These are phyloP conservation scores for Pichia thaimueangensis DNA, from an alignment of 805 yeast genomes.

Conservation along the genomic window DNA sequence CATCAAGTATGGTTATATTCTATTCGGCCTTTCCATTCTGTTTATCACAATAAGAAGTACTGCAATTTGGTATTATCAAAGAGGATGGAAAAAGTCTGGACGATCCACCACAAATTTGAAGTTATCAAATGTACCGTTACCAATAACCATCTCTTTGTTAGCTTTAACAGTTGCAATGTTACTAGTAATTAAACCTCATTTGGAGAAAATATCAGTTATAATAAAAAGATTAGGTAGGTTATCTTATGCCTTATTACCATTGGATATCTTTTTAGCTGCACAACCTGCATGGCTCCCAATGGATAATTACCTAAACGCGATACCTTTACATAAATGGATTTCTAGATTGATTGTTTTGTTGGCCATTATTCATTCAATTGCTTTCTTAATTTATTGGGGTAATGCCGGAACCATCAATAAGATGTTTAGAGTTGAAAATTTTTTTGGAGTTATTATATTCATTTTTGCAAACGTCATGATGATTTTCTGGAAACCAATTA, in stretches of 20 bases:
- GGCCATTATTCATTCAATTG: slow-evolving; percentile 45
- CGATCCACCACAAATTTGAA: slow-evolving; percentile 32
- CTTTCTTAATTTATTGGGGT: slow-evolving; percentile 44
- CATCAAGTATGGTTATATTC: slow-evolving; percentile 52
- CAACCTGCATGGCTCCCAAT: slow-evolving; percentile 47
- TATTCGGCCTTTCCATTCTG: slow-evolving; percentile 36
- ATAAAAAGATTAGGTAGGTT: slow-evolving; percentile 59
- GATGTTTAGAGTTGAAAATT: slow-evolving; percentile 35
- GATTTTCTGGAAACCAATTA: slow-evolving; percentile 37
- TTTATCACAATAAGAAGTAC: slow-evolving; percentile 34
- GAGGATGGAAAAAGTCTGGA: slow-evolving; percentile 34
- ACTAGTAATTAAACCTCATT: slow-evolving; percentile 23
- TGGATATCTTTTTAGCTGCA: slow-evolving; percentile 49
- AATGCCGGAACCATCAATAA: slow-evolving; percentile 31
- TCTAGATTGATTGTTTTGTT: slow-evolving; percentile 48
- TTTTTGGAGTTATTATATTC: slow-evolving; percentile 46
- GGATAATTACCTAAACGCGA: slow-evolving; percentile 45
- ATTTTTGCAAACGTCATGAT: slow-evolving; percentile 32
- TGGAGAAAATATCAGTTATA: slow-evolving; percentile 30
- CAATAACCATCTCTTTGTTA: slow-evolving; percentile 1
- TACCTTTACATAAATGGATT: slow-evolving; percentile 65
- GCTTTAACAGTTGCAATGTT: slow-evolving; percentile 1
- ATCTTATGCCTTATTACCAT: slow-evolving; percentile 50
- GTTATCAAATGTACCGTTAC: slow-evolving; percentile 21
- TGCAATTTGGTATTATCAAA: slow-evolving; percentile 29